Conservation (phyloP, 176 grass and related monocot genomes). For the Avena sativa region DNA sequence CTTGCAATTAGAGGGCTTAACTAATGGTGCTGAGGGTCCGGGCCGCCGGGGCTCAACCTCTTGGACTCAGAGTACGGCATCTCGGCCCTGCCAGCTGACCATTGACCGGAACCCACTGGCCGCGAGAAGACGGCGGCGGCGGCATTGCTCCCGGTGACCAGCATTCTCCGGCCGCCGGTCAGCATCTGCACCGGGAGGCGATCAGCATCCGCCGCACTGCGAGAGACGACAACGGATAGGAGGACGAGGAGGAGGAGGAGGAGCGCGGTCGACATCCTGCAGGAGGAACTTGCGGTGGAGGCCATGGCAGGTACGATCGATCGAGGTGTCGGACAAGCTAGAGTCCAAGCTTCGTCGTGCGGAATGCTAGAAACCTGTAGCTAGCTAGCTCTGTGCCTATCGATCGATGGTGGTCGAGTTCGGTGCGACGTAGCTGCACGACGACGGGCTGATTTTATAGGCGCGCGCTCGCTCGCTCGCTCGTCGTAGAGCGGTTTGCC, state of each 20-base stretch:
- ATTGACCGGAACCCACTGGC: not conserved
- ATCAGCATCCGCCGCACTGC: not conserved
- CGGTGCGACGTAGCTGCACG: conserved; percentile 2
- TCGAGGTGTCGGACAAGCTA: too few relatives aligned
- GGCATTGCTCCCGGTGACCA: conserved; percentile 2
- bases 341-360: not conserved
- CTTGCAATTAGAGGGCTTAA: not conserved
- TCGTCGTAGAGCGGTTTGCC: not conserved
- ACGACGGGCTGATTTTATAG: conserved; percentile 10
- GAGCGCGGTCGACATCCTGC: not conserved
- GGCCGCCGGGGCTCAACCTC: conserved; percentile 57
- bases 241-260: conserved; percentile 27
- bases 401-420: not conserved
- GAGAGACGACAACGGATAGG: not conserved
- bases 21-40: conserved; percentile 73
- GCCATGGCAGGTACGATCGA: conserved; percentile 20
- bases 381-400: not conserved
- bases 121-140: not conserved
- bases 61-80: conserved; percentile 51
- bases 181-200: not conserved
- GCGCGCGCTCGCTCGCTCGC: not conserved
- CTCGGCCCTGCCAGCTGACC: not conserved
- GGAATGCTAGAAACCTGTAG: not conserved
- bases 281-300: not conserved
- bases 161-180: conserved; percentile 38